Conservation (phyloP, 2,329 filamentous ascomycete genomes). For the Chalara sp. region DNA sequence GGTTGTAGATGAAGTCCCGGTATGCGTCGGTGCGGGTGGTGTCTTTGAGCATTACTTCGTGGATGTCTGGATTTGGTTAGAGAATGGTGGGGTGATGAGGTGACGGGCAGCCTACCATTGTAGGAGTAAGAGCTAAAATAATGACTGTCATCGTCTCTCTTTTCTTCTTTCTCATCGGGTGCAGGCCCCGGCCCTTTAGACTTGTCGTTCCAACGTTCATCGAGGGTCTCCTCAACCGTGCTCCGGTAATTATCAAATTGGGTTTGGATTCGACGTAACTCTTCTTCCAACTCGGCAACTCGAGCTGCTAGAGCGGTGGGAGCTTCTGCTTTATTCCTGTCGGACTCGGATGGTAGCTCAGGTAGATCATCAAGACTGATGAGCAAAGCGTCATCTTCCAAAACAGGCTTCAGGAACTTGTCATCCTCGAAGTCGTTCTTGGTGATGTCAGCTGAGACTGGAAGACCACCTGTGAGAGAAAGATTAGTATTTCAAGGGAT, state of each 20-base stretch:
- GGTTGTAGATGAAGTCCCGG: slow-evolving; percentile 88
- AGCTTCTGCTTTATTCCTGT: slow-evolving; percentile 12
- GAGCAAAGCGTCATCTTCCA: slow-evolving; percentile 85
- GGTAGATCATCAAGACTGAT: slow-evolving; percentile 79
- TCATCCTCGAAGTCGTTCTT: slow-evolving; percentile 66
- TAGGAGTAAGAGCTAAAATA: slow-evolving; percentile 61
- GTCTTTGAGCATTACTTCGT: slow-evolving; percentile 95
- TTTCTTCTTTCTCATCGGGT: slow-evolving; percentile 27
- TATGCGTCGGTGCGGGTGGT: slow-evolving; percentile 83
- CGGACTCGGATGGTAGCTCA: slow-evolving; percentile 24
- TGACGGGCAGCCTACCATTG: slow-evolving; percentile 44
- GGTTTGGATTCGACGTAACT: slow-evolving; percentile 30
- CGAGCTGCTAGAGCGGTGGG: slow-evolving; percentile 19
- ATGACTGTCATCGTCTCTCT: slow-evolving; percentile 46
- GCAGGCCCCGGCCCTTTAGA: slow-evolving; percentile 29
- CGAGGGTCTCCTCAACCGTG: slow-evolving; percentile 32
- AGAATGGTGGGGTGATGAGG: slow-evolving; percentile 3
- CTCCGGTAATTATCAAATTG: slow-evolving; percentile 34
- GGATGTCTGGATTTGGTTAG: slow-evolving; percentile 57
- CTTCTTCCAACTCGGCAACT: slow-evolving; percentile 32
- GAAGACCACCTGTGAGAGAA: slow-evolving; percentile 29
- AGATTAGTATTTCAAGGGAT: neutral
- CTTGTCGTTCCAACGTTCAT: slow-evolving; percentile 31
- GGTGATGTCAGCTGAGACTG: slow-evolving; percentile 42
- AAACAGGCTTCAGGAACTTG: slow-evolving; percentile 70